A percentile compares a stretch with the other conserved stretches of the same genome.
These are phyloP conservation scores for Niebla homalea DNA, from an alignment of 495 filamentous ascomycete genomes.

Conservation along the genomic window DNA sequence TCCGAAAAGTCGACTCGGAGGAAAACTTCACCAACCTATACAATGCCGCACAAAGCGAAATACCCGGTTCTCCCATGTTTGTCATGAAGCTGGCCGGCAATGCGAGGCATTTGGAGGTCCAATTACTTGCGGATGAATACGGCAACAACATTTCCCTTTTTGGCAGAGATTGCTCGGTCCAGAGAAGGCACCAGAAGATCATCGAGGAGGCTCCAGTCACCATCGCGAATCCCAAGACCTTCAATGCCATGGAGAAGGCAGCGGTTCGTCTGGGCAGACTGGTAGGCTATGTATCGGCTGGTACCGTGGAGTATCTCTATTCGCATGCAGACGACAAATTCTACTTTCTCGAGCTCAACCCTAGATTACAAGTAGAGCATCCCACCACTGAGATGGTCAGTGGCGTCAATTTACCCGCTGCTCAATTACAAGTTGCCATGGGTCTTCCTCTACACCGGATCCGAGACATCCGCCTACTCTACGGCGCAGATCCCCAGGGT, in stretches of 20 bases:
- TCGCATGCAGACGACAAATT: slow-evolving; percentile 97
- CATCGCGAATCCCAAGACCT: slow-evolving; percentile 76
- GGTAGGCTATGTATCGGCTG: slow-evolving; percentile 96
- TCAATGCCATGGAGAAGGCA: slow-evolving; percentile 92
- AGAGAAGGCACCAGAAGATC: slow-evolving; percentile 98
- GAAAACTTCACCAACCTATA: slow-evolving; percentile 75
- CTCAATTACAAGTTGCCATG: slow-evolving; percentile 98
- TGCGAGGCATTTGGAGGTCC: slow-evolving; percentile 92
- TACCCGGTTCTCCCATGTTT: slow-evolving; percentile 98
- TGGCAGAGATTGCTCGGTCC: slow-evolving; percentile 96
- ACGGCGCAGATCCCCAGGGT: slow-evolving; percentile 84
- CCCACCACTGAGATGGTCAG: slow-evolving; percentile 99
- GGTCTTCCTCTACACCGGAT: slow-evolving; percentile 92
- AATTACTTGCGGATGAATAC: slow-evolving; percentile 95
- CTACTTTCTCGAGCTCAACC: slow-evolving; percentile 98
- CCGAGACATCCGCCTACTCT: slow-evolving; percentile 87
- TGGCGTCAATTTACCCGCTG: slow-evolving; percentile 92
- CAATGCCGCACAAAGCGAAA: slow-evolving; percentile 91
- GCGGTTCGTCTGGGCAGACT: slow-evolving; percentile 86
- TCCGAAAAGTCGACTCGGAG: slow-evolving; percentile 83
- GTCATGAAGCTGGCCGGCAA: slow-evolving; percentile 99
- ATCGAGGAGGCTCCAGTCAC: slow-evolving; percentile 98
- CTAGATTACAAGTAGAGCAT: slow-evolving; percentile 97
- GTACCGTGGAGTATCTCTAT: slow-evolving; percentile 98
- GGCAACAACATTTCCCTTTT: slow-evolving; percentile 99